Percentiles rank a stretch among this genome's conserved stretches.
Evolutionary conservation across 2,329 filamentous ascomycete species (phyloP).

Genomic region (Exophiala aquamarina): DNA sequence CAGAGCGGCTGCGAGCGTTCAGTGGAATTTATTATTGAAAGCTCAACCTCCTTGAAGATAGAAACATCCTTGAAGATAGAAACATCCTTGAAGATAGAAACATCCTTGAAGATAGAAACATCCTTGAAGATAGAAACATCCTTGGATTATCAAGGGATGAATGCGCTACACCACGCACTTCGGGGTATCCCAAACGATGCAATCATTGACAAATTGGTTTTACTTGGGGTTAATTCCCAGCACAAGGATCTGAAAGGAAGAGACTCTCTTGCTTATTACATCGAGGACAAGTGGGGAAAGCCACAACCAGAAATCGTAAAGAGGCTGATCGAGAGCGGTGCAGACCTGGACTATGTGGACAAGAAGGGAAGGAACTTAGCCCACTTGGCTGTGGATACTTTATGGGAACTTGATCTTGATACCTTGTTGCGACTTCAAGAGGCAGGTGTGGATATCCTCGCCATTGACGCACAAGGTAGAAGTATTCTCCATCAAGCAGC

Average conservation of each 20-base stretch:
- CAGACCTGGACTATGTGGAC: background rate
- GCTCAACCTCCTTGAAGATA: background rate
- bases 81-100: background rate
- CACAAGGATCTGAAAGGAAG: background rate
- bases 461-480: background rate
- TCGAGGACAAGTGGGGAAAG: background rate
- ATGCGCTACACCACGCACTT: background rate
- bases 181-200: background rate
- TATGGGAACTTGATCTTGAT: background rate
- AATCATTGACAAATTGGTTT: background rate
- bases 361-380: background rate
- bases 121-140: background rate
- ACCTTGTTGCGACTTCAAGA: background rate
- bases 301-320: background rate
- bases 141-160: background rate
- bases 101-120: background rate
- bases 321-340: background rate
- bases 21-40: background rate
- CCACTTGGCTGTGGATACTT: background rate
- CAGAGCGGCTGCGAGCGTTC: background rate
- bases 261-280: constrained; percentile 1
- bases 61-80: background rate
- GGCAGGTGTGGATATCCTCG: background rate
- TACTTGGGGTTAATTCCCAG: background rate
- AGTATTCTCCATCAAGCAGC: background rate